phyloP scores from a whole-genome alignment of 2,329 filamentous ascomycete genomes.

The Venturiaceae sp. region DNA sequence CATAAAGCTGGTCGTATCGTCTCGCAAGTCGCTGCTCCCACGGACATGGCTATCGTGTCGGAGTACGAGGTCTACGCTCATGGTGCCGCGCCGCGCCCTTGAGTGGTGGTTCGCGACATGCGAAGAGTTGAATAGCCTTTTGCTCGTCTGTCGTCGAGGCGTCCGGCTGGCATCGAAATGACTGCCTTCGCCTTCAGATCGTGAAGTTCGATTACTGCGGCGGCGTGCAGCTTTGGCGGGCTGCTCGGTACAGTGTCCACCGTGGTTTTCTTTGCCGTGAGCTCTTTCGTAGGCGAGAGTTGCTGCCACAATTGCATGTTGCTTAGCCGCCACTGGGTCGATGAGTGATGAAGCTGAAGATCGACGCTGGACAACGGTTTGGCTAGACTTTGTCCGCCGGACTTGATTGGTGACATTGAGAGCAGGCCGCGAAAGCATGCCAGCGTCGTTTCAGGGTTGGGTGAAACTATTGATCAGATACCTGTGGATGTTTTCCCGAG shows the following conservation, averaged over 20 bases:
- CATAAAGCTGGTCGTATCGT: background rate
- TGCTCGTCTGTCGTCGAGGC: background rate
- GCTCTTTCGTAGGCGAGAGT: slow-evolving; percentile 24
- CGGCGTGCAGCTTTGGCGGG: background rate
- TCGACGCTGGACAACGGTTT: slow-evolving; percentile 14
- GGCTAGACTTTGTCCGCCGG: slow-evolving; percentile 22
- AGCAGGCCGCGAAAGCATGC: slow-evolving; percentile 21
- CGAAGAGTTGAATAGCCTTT: background rate
- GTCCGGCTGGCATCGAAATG: slow-evolving; percentile 5
- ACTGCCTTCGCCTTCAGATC: slow-evolving; percentile 8
- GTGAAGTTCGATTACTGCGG: slow-evolving; percentile 2
- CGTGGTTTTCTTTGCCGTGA: slow-evolving; percentile 15
- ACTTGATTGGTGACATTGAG: slow-evolving; percentile 18
- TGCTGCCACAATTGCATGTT: slow-evolving; percentile 28
- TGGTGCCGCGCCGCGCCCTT: slow-evolving; percentile 2
- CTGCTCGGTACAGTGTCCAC: background rate
- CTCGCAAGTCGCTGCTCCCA: background rate
- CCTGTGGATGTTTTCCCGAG: background rate
- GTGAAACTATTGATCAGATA: slow-evolving; percentile 1
- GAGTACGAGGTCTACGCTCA: background rate
- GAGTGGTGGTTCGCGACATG: slow-evolving; percentile 1
- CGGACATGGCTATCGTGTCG: background rate
- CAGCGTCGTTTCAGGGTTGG: background rate
- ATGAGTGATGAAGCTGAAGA: slow-evolving; percentile 8
- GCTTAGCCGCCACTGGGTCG: slow-evolving; percentile 19